Evolutionary conservation across 352 stramenopile genomes (phyloP), one percentile per base, ranked within the genome.

Genomic region (Phytophthora cactorum): DNA sequence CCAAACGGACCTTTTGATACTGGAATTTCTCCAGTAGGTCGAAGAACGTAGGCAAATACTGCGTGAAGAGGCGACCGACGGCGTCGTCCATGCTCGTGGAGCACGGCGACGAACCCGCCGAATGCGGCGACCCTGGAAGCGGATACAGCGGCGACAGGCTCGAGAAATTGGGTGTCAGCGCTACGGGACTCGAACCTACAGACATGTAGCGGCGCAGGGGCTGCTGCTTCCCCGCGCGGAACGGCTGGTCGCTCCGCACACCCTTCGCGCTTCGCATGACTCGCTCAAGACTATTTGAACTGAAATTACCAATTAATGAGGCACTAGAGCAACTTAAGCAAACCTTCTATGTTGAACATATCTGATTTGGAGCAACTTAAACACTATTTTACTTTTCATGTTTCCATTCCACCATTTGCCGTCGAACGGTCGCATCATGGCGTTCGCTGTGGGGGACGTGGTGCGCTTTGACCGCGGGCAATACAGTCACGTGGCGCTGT

Each of bases 401-500:
- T 36, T 36, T 39, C 4, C 52, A 63, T 68, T 68, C 52, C 52
- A 39, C 46, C 28, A 17, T 45, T 45, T 45, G 12, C 32, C 14
- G 39, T 17, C 43, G 56, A 70, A 70, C 25, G 25, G 56, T 38
- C 63, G 41, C 52, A 9, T 12, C n/a, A 78, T 78, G 70, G 27
- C 58, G 58, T 3, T 81, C 44, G 38, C 34, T 39, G 25, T 59
- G 36, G 70, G 84, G 15, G 84, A 90, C 71, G 75, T 92, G 39
- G 67, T 92, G 66, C 75, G 80, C 67, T 92, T 90, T 66, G 70
- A 84, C 59, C 84, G 82, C 53, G 80, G 78, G 6, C 65, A 84
- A 62, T 89, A 84, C 68, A 86, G 77, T 54, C 84, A 92, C 75
- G 38, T 92, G 44, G 84, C 74, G 10, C 55, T 92, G 34, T 90